Conservation (phyloP, 2,329 filamentous ascomycete species). For the Ophiostoma tasmaniense region DNA sequence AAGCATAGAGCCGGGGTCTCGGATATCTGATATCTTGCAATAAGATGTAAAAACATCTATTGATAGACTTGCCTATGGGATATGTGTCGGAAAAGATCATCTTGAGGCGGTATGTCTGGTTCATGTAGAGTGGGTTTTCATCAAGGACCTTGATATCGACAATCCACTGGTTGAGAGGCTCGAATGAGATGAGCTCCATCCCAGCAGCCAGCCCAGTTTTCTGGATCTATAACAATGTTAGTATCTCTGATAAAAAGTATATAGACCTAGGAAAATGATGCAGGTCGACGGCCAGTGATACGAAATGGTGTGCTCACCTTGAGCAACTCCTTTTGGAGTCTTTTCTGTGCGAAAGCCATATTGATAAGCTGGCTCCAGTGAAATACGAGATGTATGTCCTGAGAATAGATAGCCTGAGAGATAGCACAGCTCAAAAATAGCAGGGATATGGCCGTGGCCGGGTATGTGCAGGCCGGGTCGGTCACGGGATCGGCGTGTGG, state of each 20-base stretch:
- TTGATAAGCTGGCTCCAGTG: not conserved
- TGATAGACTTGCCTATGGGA: slow-evolving; percentile 62
- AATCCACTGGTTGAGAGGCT: slow-evolving; percentile 81
- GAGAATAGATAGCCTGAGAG: not conserved
- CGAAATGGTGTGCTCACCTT: slow-evolving; percentile 37
- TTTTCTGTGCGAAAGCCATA: slow-evolving; percentile 37
- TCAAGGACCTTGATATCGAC: slow-evolving; percentile 90
- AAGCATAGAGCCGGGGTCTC: not conserved
- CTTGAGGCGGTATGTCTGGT: slow-evolving; percentile 73
- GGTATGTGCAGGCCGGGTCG: not conserved
- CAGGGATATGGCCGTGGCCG: not conserved
- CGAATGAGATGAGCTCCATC: slow-evolving; percentile 71
- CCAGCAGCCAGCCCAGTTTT: slow-evolving; percentile 50
- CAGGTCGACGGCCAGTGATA: not conserved
- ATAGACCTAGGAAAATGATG: not conserved
- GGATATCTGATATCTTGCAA: not conserved
- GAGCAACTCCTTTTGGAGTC: slow-evolving; percentile 50
- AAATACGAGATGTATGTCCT: not conserved
- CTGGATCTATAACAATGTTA: slow-evolving; percentile 37
- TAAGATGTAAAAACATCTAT: not conserved
- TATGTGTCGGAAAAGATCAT: slow-evolving; percentile 80
- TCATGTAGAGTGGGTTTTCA: slow-evolving; percentile 75
- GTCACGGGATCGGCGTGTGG: slow-evolving; percentile 3
- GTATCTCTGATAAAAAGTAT: not conserved
- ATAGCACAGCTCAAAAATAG: not conserved